Evolutionary conservation across 805 yeast species (phyloP), one percentile per base, ranked within the genome.

Genomic region (Cyberlindnera mississippiensis): DNA sequence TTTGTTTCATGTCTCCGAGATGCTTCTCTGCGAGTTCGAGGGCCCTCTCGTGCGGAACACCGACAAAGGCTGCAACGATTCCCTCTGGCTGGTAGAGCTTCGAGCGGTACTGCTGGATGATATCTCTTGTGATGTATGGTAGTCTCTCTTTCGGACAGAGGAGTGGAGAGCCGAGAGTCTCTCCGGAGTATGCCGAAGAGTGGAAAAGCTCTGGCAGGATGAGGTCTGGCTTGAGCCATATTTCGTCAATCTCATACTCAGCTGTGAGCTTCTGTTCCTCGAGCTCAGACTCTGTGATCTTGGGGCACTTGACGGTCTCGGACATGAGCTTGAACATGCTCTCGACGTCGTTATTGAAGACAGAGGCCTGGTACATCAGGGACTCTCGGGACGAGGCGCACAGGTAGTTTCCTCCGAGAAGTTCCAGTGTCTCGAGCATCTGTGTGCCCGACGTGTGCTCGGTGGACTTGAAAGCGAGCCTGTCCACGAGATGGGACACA

Each of bases 301-400:
- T 62, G 8, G 99, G 98, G 43, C 68, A 69, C 11, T 82, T 67
- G 3, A 91, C 82, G 0, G 97, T 87, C 50, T 89, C 90, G 19
- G 86, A 67, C 53, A 93, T 68, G 35, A 87, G 69, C 35, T 75
- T 74, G 49, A 85, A 77, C 95, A 93, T 88, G 50, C 72, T 69
- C 30, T 78, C 91, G 9, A 84, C 80, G 57, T 90, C 96, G 34
- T 73, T 72, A 60, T 90, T 90, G 73, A 93, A 91, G 1, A 89
- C 96, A 3, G 96, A 82, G 1, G 97, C 95, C 64, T 93, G 98
- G 63, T 93, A 93, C 67, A 91, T 78, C 69, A 91, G 73, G 4
- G 95, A 76, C 62, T 93, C 99, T 57, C 99, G 74, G 7, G 95
- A 85, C 0, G 96, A 84, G 1, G 95, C 83, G 57, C 96, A 85